A percentile compares a stretch with the other conserved stretches of the same genome.
Evolutionary conservation across 2,329 filamentous ascomycete species (phyloP).

Genomic region (Tolypocladium paradoxum): DNA sequence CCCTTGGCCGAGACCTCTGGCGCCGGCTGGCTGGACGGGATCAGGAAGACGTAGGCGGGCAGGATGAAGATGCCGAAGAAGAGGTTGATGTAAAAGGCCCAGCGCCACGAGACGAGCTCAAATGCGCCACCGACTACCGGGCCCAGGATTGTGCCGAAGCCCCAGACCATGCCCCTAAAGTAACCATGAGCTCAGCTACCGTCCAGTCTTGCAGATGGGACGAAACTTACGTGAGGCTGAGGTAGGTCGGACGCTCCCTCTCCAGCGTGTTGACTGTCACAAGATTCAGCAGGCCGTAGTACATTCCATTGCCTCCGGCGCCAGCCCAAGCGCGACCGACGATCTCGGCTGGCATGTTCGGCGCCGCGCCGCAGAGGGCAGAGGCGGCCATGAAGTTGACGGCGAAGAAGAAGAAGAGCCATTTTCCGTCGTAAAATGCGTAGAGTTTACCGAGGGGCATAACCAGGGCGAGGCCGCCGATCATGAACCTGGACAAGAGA

Average conservation of each 20-base stretch:
- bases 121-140: too few species aligned
- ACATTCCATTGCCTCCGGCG: not conserved
- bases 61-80: not conserved
- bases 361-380: constrained; percentile 28
- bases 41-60: not conserved
- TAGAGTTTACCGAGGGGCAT: not conserved
- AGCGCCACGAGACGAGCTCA: not conserved
- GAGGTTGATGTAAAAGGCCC: not conserved
- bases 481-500: too few species aligned
- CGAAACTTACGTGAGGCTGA: not conserved
- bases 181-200: constrained; percentile 1
- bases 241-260: too few species aligned
- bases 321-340: constrained; percentile 8
- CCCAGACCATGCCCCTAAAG: not conserved
- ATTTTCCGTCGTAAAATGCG: constrained; percentile 29
- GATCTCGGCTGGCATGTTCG: constrained; percentile 31
- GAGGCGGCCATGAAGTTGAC: constrained; percentile 13
- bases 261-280: not conserved
- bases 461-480: too few species aligned
- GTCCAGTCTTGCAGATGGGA: not conserved
- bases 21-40: not conserved
- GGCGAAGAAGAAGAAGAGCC: constrained; percentile 14
- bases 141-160: too few species aligned
- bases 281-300: too few species aligned
- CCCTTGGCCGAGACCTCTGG: not conserved